Conservation (phyloP, 805 yeast species). For the Grigorovia transvaalensis region DNA sequence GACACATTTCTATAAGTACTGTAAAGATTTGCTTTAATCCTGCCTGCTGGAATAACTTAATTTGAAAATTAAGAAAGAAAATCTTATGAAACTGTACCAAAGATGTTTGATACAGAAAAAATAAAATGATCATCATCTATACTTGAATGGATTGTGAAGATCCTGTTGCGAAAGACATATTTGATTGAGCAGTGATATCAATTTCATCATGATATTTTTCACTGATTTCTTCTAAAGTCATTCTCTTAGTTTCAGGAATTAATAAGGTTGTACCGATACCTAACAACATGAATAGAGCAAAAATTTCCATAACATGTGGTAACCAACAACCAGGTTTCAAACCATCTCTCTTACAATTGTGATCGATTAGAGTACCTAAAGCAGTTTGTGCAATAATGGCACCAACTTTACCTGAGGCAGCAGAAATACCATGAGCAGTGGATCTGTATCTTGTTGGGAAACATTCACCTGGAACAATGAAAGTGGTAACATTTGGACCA, state of each 20-base stretch:
- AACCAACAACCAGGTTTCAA: conserved; percentile 56
- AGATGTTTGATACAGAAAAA: no score
- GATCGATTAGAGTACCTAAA: conserved; percentile 73
- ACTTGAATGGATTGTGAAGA: neutral
- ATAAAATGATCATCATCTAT: neutral
- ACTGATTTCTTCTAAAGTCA: conserved; percentile 74
- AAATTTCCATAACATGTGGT: conserved; percentile 89
- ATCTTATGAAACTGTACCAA: no score
- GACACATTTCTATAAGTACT: neutral
- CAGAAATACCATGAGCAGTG: conserved; percentile 89
- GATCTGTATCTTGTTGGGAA: conserved; percentile 95
- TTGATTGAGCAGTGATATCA: conserved; percentile 11
- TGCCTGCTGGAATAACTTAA: neutral
- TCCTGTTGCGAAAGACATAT: neutral
- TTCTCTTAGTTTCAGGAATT: conserved; percentile 86
- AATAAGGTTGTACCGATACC: conserved; percentile 59
- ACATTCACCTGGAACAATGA: conserved; percentile 82
- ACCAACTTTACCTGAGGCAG: conserved; percentile 87
- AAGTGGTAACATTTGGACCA: conserved; percentile 90
- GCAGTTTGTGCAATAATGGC: conserved; percentile 87
- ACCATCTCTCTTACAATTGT: conserved; percentile 55
- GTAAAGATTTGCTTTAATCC: neutral
- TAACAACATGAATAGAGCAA: conserved; percentile 80
- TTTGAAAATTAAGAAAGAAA: no score
- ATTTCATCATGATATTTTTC: conserved; percentile 79